These are phyloP conservation scores for Hymenoscyphus fraxineus DNA, from an alignment of 2,329 filamentous ascomycete genomes.

Conservation along the genomic window DNA sequence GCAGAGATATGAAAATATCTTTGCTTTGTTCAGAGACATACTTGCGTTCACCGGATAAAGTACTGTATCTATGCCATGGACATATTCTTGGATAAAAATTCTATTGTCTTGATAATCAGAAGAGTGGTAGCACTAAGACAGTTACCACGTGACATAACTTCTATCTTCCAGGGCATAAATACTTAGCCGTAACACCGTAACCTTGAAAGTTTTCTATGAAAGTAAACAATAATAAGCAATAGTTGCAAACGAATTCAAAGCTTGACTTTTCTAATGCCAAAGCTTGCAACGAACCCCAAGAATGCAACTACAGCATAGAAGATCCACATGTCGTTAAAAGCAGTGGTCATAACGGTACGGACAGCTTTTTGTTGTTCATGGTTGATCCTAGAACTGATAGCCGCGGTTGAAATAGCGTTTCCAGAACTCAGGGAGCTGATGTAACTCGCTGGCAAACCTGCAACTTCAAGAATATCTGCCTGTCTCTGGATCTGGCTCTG, in stretches of 20 bases:
- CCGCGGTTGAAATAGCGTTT: background rate
- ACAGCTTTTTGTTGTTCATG: background rate
- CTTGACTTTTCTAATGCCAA: background rate
- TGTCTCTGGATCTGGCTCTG: constrained; percentile 37
- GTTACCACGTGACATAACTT: too few species aligned
- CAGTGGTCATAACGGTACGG: background rate
- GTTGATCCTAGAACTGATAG: background rate
- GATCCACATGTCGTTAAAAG: background rate
- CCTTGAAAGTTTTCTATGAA: too few species aligned
- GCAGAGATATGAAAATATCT: too few species aligned
- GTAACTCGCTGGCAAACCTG: background rate
- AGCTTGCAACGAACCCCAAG: background rate
- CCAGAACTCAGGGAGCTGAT: background rate
- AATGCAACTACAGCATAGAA: background rate
- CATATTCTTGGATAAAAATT: too few species aligned
- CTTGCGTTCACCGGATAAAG: too few species aligned
- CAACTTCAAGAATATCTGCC: background rate
- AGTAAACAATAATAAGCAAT: fast-evolving
- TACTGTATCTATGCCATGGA: too few species aligned
- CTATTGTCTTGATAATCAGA: too few species aligned
- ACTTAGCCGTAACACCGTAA: too few species aligned
- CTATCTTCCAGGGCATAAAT: too few species aligned
- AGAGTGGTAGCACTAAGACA: too few species aligned
- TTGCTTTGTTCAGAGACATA: too few species aligned
- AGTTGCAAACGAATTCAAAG: background rate